Percentiles rank a stretch among this genome's conserved stretches.
Conservation (phyloP, 441 rosid genomes). For the Melastoma candidum region DNA sequence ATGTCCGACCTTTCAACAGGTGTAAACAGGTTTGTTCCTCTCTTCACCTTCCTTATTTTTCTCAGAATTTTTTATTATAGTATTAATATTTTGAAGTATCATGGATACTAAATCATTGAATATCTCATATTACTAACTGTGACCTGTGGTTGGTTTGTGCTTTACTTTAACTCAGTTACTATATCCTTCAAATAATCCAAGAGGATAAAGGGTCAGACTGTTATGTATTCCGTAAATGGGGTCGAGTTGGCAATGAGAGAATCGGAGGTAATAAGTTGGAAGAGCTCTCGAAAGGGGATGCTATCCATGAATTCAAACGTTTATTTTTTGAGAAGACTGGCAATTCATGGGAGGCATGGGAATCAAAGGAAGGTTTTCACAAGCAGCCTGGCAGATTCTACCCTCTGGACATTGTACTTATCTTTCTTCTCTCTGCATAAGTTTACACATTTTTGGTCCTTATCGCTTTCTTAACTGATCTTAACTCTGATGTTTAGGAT, state of each 20-base stretch:
- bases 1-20: slow-evolving; percentile 95
- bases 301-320: slow-evolving; percentile 63
- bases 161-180: slow-evolving; percentile 35
- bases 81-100: too few relatives aligned
- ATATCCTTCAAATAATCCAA: slow-evolving; percentile 87
- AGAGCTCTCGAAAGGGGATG: slow-evolving; percentile 67
- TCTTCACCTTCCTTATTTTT: slow-evolving; percentile 2
- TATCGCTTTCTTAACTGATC: not conserved
- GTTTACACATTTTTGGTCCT: not conserved
- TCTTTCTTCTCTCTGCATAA: slow-evolving; percentile 1
- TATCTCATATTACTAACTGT: too few relatives aligned
- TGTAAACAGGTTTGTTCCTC: slow-evolving; percentile 51
- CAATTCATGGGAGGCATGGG: slow-evolving; percentile 92
- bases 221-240: slow-evolving; percentile 90
- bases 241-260: slow-evolving; percentile 80
- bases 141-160: too few relatives aligned
- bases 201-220: slow-evolving; percentile 78
- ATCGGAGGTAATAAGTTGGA: slow-evolving; percentile 79
- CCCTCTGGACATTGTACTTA: slow-evolving; percentile 80
- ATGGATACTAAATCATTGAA: too few relatives aligned
- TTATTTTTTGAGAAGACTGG: slow-evolving; percentile 91
- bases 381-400: slow-evolving; percentile 84
- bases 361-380: slow-evolving; percentile 57
- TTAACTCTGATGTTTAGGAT: slow-evolving; percentile 40
- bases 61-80: not conserved